Conservation (phyloP, 257 asterid species). For the Solanum chiquidenum region DNA sequence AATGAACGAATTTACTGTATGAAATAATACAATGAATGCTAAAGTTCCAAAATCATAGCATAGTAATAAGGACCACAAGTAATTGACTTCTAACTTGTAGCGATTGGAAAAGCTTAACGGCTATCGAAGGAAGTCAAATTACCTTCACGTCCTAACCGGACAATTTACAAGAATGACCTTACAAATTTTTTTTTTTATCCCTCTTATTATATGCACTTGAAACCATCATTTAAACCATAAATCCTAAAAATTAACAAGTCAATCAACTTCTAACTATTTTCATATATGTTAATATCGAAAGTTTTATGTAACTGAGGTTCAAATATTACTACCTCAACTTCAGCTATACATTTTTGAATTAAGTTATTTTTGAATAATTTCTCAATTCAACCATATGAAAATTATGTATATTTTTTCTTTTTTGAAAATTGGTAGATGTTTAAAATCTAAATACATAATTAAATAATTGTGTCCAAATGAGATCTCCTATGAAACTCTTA, state of each 20-base stretch:
- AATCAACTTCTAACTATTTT: neutral
- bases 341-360: accelerated
- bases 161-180: neutral
- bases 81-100: neutral
- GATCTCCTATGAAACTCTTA: neutral
- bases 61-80: neutral
- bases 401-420: neutral
- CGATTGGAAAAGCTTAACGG: neutral
- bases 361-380: too few species aligned
- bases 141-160: neutral
- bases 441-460: neutral
- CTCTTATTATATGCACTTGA: neutral
- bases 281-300: neutral
- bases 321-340: neutral
- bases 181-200: neutral
- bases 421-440: neutral
- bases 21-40: neutral
- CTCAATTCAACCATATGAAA: neutral
- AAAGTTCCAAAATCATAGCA: neutral
- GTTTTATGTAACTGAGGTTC: neutral
- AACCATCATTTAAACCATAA: neutral
- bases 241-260: neutral
- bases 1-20: neutral
- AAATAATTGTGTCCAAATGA: neutral
- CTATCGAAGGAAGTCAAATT: neutral